Percentiles rank a stretch among this genome's conserved stretches.
These are phyloP conservation scores for Dimocarpus longan DNA, from an alignment of 345 rosid species.

Conservation along the genomic window DNA sequence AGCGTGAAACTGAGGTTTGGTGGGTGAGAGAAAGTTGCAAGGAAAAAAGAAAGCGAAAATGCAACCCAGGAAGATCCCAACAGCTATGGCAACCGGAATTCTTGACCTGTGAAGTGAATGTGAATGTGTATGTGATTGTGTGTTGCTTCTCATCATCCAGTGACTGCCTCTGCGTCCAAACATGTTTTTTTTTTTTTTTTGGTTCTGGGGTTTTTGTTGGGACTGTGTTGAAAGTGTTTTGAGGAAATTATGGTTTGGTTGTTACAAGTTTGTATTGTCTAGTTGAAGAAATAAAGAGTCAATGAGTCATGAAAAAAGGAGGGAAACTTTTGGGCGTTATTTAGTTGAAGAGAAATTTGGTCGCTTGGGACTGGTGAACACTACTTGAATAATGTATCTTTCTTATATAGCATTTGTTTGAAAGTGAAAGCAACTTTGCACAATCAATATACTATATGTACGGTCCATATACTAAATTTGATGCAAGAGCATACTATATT, in stretches of 20 bases:
- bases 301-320: neutral
- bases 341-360: neutral
- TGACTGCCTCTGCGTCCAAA: conserved; percentile 36
- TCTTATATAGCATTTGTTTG: too few species aligned
- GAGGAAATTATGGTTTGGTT: neutral
- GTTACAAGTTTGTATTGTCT: neutral
- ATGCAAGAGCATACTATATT: too few species aligned
- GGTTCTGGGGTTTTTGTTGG: neutral
- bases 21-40: conserved; percentile 55
- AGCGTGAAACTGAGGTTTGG: conserved; percentile 26
- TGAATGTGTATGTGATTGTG: conserved; percentile 26
- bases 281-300: neutral
- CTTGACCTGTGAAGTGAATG: conserved; percentile 61
- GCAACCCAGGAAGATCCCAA: conserved; percentile 64
- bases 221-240: neutral
- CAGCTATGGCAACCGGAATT: conserved; percentile 66
- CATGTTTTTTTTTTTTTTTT: conserved; percentile 25
- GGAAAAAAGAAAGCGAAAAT: conserved; percentile 69
- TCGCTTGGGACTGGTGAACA: too few species aligned
- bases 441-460: too few species aligned
- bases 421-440: too few species aligned
- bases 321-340: neutral
- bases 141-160: conserved; percentile 33
- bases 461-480: too few species aligned
- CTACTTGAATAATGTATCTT: too few species aligned